Evolutionary conservation across 805 yeast genomes (phyloP), one percentile per base, ranked within the genome.

Genomic region (Blastobotrys muscicola): DNA sequence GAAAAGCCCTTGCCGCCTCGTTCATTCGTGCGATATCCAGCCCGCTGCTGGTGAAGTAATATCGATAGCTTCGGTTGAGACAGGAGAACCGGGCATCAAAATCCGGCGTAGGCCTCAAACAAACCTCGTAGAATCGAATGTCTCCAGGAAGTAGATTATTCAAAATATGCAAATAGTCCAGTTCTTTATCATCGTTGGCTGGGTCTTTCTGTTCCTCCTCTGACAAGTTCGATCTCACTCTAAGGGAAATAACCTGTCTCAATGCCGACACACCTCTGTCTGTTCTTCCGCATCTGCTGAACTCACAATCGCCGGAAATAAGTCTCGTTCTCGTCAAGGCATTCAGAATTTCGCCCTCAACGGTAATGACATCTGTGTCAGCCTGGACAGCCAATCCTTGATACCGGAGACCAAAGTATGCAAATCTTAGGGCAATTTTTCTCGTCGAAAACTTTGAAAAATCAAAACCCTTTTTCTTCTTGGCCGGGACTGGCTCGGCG

Each of bases 261-360:
- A 92, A 76, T 0, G 98, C 98, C 66, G 95, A 85, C 10, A 90
- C 97, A n/a, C 97, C 97, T 51, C 76, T 78, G 56, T 90, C 97
- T 0, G 97, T 90, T 55, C 97, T 71, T 0, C 97, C 97, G 65
- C 97, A 92, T 49, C 97, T 68, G 51, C 94, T 82, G 60, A 89
- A 87, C 10, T 74, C 71, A 56, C 80, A 84, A 1, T 76, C 78
- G 6, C 66, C 66, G 2, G 61, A 55, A 8, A 92, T 77, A 47
- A 92, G 60, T 50, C 72, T 78, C 26, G 90, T 77, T 49, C 71
- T 75, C 39, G 70, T 65, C 62, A 92, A 60, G 0, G 94, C 95
- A 34, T 80, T 73, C 34, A 92, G 60, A 3, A 92, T 72, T 33
- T 71, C 74, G 26, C 77, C 79, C 56, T 92, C 98, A 2, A 92